These are phyloP conservation scores for Pleurotus eryngii DNA, from an alignment of 768 basidiomycete species.

Conservation along the genomic window DNA sequence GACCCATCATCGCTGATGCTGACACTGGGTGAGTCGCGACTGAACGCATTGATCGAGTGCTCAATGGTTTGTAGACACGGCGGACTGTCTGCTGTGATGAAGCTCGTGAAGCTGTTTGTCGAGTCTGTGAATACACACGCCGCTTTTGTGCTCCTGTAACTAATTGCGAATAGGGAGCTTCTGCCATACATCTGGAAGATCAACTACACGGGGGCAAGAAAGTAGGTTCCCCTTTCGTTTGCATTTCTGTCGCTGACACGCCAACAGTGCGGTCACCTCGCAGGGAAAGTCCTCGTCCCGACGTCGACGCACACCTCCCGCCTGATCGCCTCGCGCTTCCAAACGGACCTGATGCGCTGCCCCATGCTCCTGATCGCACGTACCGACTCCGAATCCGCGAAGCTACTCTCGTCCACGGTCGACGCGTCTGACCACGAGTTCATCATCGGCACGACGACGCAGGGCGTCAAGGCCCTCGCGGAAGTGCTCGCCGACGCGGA, in stretches of 20 bases:
- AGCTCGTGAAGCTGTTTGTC: conserved; percentile 91
- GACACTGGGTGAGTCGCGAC: conserved; percentile 74
- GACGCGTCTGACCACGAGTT: conserved; percentile 82
- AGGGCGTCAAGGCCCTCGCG: conserved; percentile 51
- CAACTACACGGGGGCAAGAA: conserved; percentile 95
- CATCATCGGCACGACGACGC: conserved; percentile 59
- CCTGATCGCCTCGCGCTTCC: conserved; percentile 82
- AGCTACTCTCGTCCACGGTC: conserved; percentile 79
- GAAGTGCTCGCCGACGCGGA: conserved; percentile 71
- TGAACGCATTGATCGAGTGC: conserved; percentile 12
- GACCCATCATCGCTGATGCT: conserved; percentile 92
- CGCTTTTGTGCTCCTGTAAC: not conserved
- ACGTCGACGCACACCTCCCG: conserved; percentile 84
- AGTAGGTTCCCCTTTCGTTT: conserved; percentile 26
- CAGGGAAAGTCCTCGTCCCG: conserved; percentile 91
- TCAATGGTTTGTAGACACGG: conserved; percentile 62
- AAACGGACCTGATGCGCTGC: conserved; percentile 85
- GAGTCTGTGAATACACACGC: conserved; percentile 58
- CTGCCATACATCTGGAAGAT: conserved; percentile 91
- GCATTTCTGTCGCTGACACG: conserved; percentile 7
- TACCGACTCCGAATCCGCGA: conserved; percentile 87
- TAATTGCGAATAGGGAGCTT: conserved; percentile 57
- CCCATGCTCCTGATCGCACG: conserved; percentile 89
- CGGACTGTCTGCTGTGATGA: conserved; percentile 91
- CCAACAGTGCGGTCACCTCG: conserved; percentile 76